Conservation (phyloP, 1,284 basidiomycete species). For the Kalmanozyma brasiliensis region DNA sequence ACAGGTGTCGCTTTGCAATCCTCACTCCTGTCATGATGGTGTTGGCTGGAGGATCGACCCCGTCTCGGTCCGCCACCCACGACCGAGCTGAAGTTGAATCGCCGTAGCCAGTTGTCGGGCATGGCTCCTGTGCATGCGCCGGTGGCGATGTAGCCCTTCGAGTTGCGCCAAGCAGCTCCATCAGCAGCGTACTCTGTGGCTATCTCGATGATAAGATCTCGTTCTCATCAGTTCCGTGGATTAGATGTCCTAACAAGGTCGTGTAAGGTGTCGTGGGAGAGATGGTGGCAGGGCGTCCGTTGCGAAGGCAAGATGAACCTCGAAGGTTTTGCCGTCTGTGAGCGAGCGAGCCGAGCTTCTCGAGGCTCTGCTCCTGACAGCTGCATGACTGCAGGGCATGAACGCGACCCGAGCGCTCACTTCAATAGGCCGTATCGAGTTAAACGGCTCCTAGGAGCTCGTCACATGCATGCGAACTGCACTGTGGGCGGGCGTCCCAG, state of each 20-base stretch:
- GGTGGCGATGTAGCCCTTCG: background rate
- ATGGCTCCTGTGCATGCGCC: background rate
- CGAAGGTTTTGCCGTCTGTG: no score
- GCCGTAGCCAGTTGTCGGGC: conserved; percentile 7
- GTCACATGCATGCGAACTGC: background rate
- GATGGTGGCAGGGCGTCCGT: background rate
- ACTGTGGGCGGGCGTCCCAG: no score
- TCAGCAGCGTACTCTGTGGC: no score
- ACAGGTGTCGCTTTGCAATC: no score
- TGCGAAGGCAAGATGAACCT: no score
- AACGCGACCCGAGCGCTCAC: conserved; percentile 2
- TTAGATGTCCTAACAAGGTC: background rate
- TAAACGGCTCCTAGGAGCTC: background rate
- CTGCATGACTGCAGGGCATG: background rate
- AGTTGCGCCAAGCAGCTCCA: background rate
- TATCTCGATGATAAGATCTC: no score
- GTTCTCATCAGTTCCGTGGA: background rate
- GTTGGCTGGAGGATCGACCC: no score
- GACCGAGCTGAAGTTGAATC: background rate
- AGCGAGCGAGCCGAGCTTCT: background rate
- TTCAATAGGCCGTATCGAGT: no score
- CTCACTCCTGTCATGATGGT: no score
- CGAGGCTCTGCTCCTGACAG: conserved; percentile 8
- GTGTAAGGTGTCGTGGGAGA: conserved; percentile 2
- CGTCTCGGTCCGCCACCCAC: background rate